phyloP scores from a whole-genome alignment of 768 basidiomycete species.

The Russula sp. region DNA sequence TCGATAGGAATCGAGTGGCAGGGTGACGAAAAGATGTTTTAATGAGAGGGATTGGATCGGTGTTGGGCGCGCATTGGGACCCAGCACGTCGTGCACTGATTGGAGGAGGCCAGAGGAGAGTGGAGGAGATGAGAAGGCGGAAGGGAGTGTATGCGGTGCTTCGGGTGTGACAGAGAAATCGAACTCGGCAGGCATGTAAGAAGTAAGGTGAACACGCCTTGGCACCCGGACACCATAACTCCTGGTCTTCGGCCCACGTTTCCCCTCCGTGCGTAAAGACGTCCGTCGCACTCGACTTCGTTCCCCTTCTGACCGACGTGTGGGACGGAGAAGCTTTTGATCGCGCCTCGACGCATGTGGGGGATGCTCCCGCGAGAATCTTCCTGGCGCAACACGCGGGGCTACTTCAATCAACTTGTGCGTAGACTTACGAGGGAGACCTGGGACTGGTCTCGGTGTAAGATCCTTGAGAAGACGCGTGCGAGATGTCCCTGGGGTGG shows the following conservation, averaged over 20 bases:
- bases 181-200: slow-evolving; percentile 38
- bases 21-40: slow-evolving; percentile 52
- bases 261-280: not conserved
- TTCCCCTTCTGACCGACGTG: not conserved
- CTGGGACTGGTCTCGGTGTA: slow-evolving; percentile 11
- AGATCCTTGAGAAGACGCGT: slow-evolving; percentile 30
- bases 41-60: slow-evolving; percentile 77
- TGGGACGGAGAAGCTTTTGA: not conserved
- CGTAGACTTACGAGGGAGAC: slow-evolving; percentile 9
- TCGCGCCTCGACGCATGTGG: slow-evolving; percentile 6
- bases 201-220: not conserved
- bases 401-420: slow-evolving; percentile 27
- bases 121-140: slow-evolving; percentile 61
- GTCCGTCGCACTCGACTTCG: not conserved
- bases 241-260: not conserved
- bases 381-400: slow-evolving; percentile 12
- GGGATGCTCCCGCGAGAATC: slow-evolving; percentile 15
- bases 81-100: slow-evolving; percentile 57
- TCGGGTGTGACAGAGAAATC: slow-evolving; percentile 36
- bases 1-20: slow-evolving; percentile 41
- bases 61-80: slow-evolving; percentile 57
- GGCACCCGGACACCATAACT: not conserved
- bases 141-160: slow-evolving; percentile 37
- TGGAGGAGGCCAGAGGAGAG: slow-evolving; percentile 62
- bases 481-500: slow-evolving; percentile 36